Percentiles rank a stretch among this genome's conserved stretches.
These are phyloP conservation scores for Collariella sp. DNA, from an alignment of 495 filamentous ascomycete species.

Conservation along the genomic window DNA sequence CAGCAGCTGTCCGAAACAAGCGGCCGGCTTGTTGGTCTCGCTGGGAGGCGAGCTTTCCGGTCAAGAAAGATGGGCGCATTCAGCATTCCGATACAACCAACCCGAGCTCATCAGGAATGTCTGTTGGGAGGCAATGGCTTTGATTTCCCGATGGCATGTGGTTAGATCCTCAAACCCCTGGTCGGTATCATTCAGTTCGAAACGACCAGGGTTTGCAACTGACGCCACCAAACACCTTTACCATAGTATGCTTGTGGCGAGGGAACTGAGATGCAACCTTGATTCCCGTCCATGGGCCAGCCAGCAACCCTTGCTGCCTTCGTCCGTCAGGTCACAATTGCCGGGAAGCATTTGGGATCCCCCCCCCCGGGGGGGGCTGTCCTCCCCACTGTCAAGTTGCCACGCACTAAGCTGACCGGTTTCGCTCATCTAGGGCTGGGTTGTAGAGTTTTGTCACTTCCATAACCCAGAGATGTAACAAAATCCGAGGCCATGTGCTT, in stretches of 20 bases:
- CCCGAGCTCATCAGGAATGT: neutral
- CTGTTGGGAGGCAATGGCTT: no score
- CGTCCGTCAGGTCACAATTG: slow-evolving; percentile 15
- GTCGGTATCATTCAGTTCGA: slow-evolving; percentile 1
- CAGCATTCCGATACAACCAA: neutral
- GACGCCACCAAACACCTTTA: slow-evolving; percentile 12
- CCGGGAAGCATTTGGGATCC: slow-evolving; percentile 10
- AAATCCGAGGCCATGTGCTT: neutral
- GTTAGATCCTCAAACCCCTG: no score
- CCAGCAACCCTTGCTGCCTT: slow-evolving; percentile 10
- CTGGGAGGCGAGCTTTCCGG: neutral
- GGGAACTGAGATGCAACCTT: slow-evolving; percentile 7
- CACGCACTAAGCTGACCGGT: neutral
- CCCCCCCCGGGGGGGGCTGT: neutral
- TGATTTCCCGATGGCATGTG: no score
- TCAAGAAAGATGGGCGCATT: no score
- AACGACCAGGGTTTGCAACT: slow-evolving; percentile 1
- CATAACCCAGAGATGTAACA: neutral
- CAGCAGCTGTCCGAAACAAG: slow-evolving; percentile 4
- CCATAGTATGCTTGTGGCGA: neutral
- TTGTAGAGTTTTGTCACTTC: no score
- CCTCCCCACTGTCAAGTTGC: neutral
- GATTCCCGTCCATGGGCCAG: slow-evolving; percentile 13
- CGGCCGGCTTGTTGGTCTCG: neutral
- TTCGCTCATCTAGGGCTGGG: no score